Conservation (phyloP, 78 protist genomes). For the Tieghemostelium lacteum region DNA sequence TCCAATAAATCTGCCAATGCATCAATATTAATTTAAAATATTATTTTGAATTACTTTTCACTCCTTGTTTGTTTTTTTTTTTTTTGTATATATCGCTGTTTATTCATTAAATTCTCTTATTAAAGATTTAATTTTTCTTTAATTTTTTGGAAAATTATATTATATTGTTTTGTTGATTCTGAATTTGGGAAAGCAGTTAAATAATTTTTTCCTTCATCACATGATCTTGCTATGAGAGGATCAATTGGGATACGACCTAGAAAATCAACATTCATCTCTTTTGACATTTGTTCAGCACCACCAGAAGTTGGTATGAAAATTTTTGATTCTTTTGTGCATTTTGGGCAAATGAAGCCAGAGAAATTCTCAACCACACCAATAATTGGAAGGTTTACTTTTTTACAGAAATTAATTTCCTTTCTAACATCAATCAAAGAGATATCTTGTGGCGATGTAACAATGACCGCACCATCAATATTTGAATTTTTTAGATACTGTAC, state of each 20-base stretch:
- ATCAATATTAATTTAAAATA: too few relatives aligned
- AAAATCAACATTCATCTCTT: constrained; percentile 72
- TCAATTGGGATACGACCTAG: constrained; percentile 83
- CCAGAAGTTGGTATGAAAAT: constrained; percentile 84
- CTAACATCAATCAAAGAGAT: constrained; percentile 96
- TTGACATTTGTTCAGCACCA: constrained; percentile 74
- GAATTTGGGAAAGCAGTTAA: constrained; percentile 65
- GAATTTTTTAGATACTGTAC: constrained; percentile 83
- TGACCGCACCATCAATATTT: constrained; percentile 92
- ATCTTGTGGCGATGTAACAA: constrained; percentile 99
- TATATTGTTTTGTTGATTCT: constrained; percentile 77
- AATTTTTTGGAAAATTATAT: constrained; percentile 31
- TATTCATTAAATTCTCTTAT: too few relatives aligned
- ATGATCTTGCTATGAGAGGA: constrained; percentile 83
- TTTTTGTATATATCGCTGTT: too few relatives aligned
- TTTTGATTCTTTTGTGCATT: constrained; percentile 87
- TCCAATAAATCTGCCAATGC: too few relatives aligned
- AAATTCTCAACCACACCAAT: constrained; percentile 99
- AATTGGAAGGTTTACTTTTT: constrained; percentile 85
- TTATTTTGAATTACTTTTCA: too few relatives aligned
- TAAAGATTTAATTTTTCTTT: not conserved
- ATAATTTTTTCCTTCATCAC: constrained; percentile 86
- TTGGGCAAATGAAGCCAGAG: constrained; percentile 98
- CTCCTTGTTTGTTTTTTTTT: too few relatives aligned
- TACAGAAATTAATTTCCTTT: constrained; percentile 97